phyloP scores from a whole-genome alignment of 2,329 filamentous ascomycete genomes.

The Corinectria fuckeliana region DNA sequence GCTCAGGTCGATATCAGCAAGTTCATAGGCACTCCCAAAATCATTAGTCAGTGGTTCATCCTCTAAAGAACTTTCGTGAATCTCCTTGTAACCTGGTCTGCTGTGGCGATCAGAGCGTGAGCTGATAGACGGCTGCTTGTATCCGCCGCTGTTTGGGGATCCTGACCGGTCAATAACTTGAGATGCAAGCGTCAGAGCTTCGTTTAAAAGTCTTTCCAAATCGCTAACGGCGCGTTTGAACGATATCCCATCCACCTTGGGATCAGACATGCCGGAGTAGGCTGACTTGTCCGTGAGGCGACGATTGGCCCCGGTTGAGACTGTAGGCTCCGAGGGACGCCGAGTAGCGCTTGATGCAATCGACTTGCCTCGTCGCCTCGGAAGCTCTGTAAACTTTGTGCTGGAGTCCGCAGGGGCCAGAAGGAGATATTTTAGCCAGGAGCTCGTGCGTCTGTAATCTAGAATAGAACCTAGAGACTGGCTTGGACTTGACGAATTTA shows the following conservation, averaged over 20 bases:
- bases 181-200: conserved; percentile 53
- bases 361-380: conserved; percentile 21
- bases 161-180: conserved; percentile 46
- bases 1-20: conserved; percentile 13
- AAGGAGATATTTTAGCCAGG: conserved; percentile 45
- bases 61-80: not conserved
- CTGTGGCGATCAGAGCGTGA: conserved; percentile 15
- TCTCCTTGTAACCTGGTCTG: not conserved
- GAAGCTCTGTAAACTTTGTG: conserved; percentile 40
- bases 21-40: conserved; percentile 13
- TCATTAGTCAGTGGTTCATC: conserved; percentile 10
- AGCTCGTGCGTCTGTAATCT: conserved; percentile 42
- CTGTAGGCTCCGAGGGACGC: conserved; percentile 32
- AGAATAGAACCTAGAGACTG: conserved; percentile 39
- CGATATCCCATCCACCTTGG: conserved; percentile 33
- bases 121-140: conserved; percentile 24
- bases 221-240: conserved; percentile 50
- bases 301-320: conserved; percentile 26
- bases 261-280: conserved; percentile 29
- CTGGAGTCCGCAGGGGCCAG: conserved; percentile 34
- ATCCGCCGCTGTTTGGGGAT: conserved; percentile 10
- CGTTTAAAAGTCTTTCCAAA: conserved; percentile 54
- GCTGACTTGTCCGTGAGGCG: conserved; percentile 24
- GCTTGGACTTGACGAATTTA: conserved; percentile 24
- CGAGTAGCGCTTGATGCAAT: conserved; percentile 22